These are phyloP conservation scores for Paramecium biaurelia DNA, from an alignment of 73 alveolate genomes.

Conservation along the genomic window DNA sequence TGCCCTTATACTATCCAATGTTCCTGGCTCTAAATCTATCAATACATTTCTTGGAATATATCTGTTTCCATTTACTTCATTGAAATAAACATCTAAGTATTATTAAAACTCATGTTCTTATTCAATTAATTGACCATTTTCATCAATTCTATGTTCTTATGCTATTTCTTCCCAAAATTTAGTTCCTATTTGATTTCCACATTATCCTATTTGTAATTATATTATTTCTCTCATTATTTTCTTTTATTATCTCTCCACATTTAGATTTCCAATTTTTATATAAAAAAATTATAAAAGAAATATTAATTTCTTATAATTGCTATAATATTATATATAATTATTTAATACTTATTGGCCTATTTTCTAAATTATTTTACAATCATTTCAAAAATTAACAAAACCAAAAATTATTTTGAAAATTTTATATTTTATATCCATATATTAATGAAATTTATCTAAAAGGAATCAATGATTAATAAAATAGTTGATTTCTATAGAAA, in stretches of 20 bases:
- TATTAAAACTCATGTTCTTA: slow-evolving; percentile 39
- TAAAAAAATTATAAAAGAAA: neutral
- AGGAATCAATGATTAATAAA: too few relatives aligned
- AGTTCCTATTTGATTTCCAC: slow-evolving; percentile 96
- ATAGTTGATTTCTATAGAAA: too few relatives aligned
- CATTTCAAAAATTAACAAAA: too few relatives aligned
- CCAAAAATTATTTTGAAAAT: too few relatives aligned
- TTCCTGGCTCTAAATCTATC: slow-evolving; percentile 81
- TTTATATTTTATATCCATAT: too few relatives aligned
- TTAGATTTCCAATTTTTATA: neutral
- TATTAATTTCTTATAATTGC: neutral
- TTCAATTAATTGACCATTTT: slow-evolving; percentile 71
- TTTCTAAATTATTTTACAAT: too few relatives aligned
- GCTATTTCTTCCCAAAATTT: slow-evolving; percentile 93
- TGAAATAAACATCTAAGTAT: slow-evolving; percentile 65
- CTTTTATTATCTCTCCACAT: neutral
- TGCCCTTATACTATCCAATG: neutral
- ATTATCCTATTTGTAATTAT: slow-evolving; percentile 92
- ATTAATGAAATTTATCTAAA: too few relatives aligned
- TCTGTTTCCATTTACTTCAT: slow-evolving; percentile 65
- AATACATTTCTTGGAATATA: slow-evolving; percentile 79
- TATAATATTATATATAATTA: neutral
- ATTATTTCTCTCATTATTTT: slow-evolving; percentile 86
- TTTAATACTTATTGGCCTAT: too few relatives aligned
- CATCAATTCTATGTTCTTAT: slow-evolving; percentile 82